Percentiles rank a stretch among this genome's conserved stretches.
Conservation (phyloP, 2,329 filamentous ascomycete species). For the Ceratocystis ficicola region DNA sequence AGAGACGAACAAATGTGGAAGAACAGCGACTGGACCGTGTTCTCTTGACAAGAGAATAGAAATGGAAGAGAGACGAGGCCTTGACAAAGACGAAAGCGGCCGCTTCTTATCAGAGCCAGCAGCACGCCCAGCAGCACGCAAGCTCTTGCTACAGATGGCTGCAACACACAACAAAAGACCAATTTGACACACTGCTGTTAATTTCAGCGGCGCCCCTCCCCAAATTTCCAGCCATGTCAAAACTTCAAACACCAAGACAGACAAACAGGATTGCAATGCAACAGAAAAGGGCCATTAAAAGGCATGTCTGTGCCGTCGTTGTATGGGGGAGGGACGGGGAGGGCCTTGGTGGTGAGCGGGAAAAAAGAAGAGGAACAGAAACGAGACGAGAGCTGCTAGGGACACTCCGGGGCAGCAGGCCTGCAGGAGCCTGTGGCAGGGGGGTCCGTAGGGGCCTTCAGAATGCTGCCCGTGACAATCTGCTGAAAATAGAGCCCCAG, state of each 20-base stretch:
- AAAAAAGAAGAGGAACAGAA: neutral
- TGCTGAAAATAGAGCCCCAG: too few relatives aligned
- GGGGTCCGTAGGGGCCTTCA: too few relatives aligned
- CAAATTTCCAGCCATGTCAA: slow-evolving; percentile 9
- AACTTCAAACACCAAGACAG: slow-evolving; percentile 8
- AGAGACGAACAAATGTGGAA: neutral
- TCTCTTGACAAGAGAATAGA: neutral
- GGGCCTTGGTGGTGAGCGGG: neutral
- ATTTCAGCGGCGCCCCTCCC: neutral
- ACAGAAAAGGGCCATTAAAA: neutral
- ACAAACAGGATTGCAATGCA: slow-evolving; percentile 11
- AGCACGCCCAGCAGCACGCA: neutral
- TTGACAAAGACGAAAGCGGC: neutral
- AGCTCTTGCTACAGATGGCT: neutral
- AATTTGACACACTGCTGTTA: too few relatives aligned
- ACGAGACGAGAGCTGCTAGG: neutral
- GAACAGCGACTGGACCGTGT: neutral
- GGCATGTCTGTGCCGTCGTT: too few relatives aligned
- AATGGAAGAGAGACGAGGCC: neutral
- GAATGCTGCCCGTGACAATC: too few relatives aligned
- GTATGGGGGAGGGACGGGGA: neutral
- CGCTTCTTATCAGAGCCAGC: neutral
- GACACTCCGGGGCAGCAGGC: neutral
- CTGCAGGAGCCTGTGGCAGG: too few relatives aligned
- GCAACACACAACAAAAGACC: too few relatives aligned